phyloP scores from a whole-genome alignment of 1,139 yeast genomes.

The Blastobotrys serpentis region DNA sequence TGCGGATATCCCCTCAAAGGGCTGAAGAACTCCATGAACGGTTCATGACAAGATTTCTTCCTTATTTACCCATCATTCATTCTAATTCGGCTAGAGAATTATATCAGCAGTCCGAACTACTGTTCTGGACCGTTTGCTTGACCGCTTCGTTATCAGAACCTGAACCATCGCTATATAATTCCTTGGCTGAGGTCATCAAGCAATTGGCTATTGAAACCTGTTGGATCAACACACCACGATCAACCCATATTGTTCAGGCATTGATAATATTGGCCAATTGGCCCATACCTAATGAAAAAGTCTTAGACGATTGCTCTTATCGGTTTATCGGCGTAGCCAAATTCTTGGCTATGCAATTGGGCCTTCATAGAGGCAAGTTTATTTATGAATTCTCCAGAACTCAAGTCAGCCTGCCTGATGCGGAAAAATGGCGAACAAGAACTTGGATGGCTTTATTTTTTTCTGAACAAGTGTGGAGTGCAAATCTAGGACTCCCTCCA shows the following conservation, averaged over 20 bases:
- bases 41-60: constrained; percentile 66
- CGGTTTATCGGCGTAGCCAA: constrained; percentile 87
- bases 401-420: constrained; percentile 84
- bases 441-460: constrained; percentile 90
- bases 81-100: constrained; percentile 73
- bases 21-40: constrained; percentile 71
- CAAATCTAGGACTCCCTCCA: constrained; percentile 84
- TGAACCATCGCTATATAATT: constrained; percentile 76
- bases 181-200: constrained; percentile 73
- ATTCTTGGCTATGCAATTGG: constrained; percentile 78
- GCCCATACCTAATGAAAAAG: constrained; percentile 94
- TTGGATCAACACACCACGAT: constrained; percentile 90
- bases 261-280: constrained; percentile 76
- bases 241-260: constrained; percentile 92
- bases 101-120: constrained; percentile 75
- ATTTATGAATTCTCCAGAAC: constrained; percentile 88
- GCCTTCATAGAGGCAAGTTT: constrained; percentile 91
- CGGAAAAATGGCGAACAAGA: constrained; percentile 92
- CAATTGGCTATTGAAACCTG: constrained; percentile 90
- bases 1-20: constrained; percentile 58
- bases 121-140: constrained; percentile 88
- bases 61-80: constrained; percentile 75
- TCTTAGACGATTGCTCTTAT: constrained; percentile 87
- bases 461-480: constrained; percentile 89
- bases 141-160: constrained; percentile 87